Evolutionary conservation across 495 filamentous ascomycete species (phyloP), one percentile per base, ranked within the genome.

Genomic region (Melanomma pulvis-pyrius): DNA sequence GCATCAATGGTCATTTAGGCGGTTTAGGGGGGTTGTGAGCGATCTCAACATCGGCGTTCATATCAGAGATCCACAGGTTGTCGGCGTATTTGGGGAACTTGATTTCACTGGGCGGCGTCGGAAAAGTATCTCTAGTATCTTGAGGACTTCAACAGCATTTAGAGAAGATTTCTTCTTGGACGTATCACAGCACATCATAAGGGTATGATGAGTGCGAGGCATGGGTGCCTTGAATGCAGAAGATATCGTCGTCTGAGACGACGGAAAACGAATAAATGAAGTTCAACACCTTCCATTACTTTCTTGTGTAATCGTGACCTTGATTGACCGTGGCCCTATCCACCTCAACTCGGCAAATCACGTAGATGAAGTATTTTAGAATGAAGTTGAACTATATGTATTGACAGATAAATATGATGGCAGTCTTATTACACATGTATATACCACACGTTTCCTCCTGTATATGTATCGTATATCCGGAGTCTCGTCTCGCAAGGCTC

Each of bases 21-120:
- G 59, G 60, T 12, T 63, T 32, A 49, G 24, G 24, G 36, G 44
- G 39, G 44, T 22, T 51, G 32, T 62, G 61, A 69, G 66, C 69
- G 82, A 85, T 86, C 81, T 86, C 80, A 83, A 83, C 79, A 83
- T 84, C 79, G 82, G 83, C 81, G 77, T 81, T 79, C 65, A 60
- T 51, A 51, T 19, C 34, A 59, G 41, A 28, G 57, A 30, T 41
- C 51, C 30, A 41, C 13, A 24, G 60, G 32, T 59, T 25, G 50
- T 32, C 36, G 32, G n/a, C 6, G 28, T 2, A 24, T 44, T 48
- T 28, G 11, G 50, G 39, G 29, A n/a, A 6, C n/a, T 26, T 26
- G 21, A 21, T 13, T 56, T 64, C 48, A 47, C 29, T 39, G 22
- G 53, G 46, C 44, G 57, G 39, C 39, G n/a, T 30, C 17, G 36